Base-by-base conservation (phyloP, 495 filamentous ascomycete genomes). In the Tuber umbilicatum region DNA sequence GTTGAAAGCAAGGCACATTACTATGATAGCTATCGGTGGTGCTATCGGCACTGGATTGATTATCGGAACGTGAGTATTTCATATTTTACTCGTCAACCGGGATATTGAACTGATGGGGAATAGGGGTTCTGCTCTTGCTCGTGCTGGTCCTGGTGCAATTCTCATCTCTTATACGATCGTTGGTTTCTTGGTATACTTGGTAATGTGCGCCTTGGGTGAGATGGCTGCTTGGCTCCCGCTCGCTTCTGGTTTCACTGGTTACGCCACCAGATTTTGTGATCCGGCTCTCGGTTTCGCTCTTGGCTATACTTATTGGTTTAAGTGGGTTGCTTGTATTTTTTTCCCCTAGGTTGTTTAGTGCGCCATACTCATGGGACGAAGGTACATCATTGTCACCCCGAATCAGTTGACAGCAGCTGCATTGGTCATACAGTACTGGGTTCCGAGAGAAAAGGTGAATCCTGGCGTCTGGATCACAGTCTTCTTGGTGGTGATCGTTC, bases 21-120 rank as follows among this genome's bases (percentile, higher is more conserved):
- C 89, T 78, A 89, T 93, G 89, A 94, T 96, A 86, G 93, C 92
- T 5, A 93, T 96, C 78, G 92, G 93, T 40, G 91, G 91, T 69
- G 92, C 93, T 17, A 92, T 96, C 76, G 92, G 92, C 75, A 93
- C 91, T 43, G 91, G 89, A 37, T 81, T 90, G 79, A 88, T 89
- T 81, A 87, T 89, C 71, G 87, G 85, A 77, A 82, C 81, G 81
- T 82, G 55, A 71, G 81, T 82, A 69, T 37, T 42, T 39, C 68
- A 6, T 69, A 38, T 19, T n/a, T 67, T 55, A 17, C 5, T 6
- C 9, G n/a, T 9, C n/a, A 47, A 42, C 70, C 14, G 16, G 47
- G 43, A 14, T 37, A n/a, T 47, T 9, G 38, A 17, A 41, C 35
- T 37, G 47, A 27, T 70, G 21, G 5, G 41, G 73, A 60, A 14